phyloP scores from a whole-genome alignment of 2,329 filamentous ascomycete genomes.

The Sporothrix luriei region DNA sequence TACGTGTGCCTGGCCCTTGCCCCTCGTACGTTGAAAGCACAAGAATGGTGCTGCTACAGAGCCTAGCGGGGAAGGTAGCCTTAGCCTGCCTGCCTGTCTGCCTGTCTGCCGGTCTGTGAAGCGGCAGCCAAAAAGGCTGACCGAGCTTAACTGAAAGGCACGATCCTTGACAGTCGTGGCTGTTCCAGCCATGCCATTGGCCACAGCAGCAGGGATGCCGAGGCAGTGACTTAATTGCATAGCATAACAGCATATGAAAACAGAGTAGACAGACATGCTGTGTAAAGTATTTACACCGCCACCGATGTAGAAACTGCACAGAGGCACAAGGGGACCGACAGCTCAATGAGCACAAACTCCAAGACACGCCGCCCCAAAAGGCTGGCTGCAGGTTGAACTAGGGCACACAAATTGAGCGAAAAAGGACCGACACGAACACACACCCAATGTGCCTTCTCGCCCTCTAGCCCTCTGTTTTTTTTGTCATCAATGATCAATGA shows the following conservation, averaged over 20 bases:
- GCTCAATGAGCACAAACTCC: background rate
- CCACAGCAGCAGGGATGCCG: background rate
- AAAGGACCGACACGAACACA: background rate
- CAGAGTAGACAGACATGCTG: background rate
- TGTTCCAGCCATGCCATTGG: slow-evolving; percentile 18
- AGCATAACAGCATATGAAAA: background rate
- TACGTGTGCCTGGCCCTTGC: background rate
- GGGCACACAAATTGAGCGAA: slow-evolving; percentile 1
- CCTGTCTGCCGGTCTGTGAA: slow-evolving; percentile 28
- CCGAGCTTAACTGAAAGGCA: slow-evolving; percentile 29
- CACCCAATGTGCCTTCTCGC: background rate
- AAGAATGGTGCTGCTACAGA: too few species aligned
- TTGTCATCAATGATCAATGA: background rate
- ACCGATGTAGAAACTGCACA: background rate
- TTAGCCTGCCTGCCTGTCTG: slow-evolving; percentile 10
- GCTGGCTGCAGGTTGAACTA: slow-evolving; percentile 2
- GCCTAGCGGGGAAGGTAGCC: too few species aligned
- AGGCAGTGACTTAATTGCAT: background rate
- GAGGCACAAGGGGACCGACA: background rate
- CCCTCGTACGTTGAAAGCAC: background rate
- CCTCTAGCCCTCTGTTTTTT: too few species aligned
- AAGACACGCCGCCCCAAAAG: slow-evolving; percentile 18
- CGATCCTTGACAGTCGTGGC: slow-evolving; percentile 27
- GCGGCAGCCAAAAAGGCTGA: slow-evolving; percentile 32
- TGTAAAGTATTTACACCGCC: background rate